Base-by-base conservation (phyloP, 352 stramenopile species). In the Globisporangium recalcitrans region DNA sequence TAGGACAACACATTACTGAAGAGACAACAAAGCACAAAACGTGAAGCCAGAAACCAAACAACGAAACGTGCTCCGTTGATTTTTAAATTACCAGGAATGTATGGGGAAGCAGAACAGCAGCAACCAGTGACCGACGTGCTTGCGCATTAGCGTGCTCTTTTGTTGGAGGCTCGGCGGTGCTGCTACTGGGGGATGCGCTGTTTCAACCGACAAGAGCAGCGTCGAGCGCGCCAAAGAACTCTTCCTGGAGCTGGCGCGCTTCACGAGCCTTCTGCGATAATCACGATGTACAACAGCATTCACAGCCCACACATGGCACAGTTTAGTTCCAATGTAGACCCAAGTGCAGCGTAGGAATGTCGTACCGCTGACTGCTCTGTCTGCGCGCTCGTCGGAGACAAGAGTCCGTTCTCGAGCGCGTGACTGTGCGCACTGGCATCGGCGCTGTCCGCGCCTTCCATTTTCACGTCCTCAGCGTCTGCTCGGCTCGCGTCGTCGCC, bases 151-250 rank as follows among this genome's bases (percentile, higher is more conserved):
- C 9, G 32, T 11, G 11, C 32, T 36, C 31, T 38, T 11, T n/a
- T n/a, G n/a, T n/a, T n/a, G n/a, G n/a, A n/a, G n/a, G n/a, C n/a
- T n/a, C n/a, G n/a, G n/a, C n/a, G n/a, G n/a, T n/a, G 16, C 32
- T 38, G 32, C 32, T 11, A 16, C 32, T 38, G 32, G 32, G 32
- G 5, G 32, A n/a, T n/a, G n/a, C n/a, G n/a, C n/a, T n/a, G n/a
- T n/a, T n/a, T n/a, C n/a, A 31, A 14, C 57, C 26, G 11, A 67
- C 70, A 38, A 85, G 75, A 42, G 79, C 70, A 21, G 69, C 55
- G 48, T 88, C 78, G 14, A 91, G 73, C 14, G 76, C 72, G 16
- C 65, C 53, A 64, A 91, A 91, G 64, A 91, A 91, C 38, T 77
- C 55, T 27, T 87, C 71, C 61, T 91, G 82, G 64, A 85, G 73